Percentiles rank a stretch among this genome's conserved stretches.
Conservation (phyloP, 2,329 filamentous ascomycete species). For the Pyrenophora graminea region DNA sequence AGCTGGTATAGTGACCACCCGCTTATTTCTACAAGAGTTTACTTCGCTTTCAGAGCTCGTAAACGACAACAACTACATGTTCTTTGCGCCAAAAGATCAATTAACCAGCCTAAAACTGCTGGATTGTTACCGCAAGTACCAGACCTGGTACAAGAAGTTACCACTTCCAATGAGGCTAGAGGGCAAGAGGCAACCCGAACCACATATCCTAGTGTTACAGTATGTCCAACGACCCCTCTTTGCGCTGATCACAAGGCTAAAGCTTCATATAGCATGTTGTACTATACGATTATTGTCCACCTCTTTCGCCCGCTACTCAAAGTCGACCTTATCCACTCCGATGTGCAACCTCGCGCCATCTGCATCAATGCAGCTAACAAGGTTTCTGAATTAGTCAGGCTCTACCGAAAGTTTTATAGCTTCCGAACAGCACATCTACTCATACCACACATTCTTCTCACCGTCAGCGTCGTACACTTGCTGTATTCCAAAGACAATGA, state of each 20-base stretch:
- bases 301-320: conserved; percentile 76
- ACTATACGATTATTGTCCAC: conserved; percentile 71
- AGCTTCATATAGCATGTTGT: conserved; percentile 59
- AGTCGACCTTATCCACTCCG: conserved; percentile 60
- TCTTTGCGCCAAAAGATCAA: conserved; percentile 71
- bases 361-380: conserved; percentile 59
- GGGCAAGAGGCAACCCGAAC: conserved; percentile 61
- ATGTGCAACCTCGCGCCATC: conserved; percentile 66
- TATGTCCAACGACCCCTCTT: conserved; percentile 53
- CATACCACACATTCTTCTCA: conserved; percentile 49
- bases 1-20: conserved; percentile 29
- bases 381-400: conserved; percentile 49
- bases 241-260: conserved; percentile 10
- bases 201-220: conserved; percentile 75
- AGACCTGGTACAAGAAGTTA: conserved; percentile 72
- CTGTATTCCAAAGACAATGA: conserved; percentile 49
- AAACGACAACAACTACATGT: conserved; percentile 70
- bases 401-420: conserved; percentile 51
- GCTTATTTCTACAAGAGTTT: conserved; percentile 57
- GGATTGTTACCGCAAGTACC: conserved; percentile 68
- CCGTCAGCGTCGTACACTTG: conserved; percentile 51
- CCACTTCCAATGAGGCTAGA: conserved; percentile 64
- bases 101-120: conserved; percentile 68
- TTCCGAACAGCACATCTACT: conserved; percentile 48
- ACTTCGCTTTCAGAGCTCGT: conserved; percentile 75